Conservation (phyloP, 2,329 filamentous ascomycete genomes). For the Trichothecium sympodiale region DNA sequence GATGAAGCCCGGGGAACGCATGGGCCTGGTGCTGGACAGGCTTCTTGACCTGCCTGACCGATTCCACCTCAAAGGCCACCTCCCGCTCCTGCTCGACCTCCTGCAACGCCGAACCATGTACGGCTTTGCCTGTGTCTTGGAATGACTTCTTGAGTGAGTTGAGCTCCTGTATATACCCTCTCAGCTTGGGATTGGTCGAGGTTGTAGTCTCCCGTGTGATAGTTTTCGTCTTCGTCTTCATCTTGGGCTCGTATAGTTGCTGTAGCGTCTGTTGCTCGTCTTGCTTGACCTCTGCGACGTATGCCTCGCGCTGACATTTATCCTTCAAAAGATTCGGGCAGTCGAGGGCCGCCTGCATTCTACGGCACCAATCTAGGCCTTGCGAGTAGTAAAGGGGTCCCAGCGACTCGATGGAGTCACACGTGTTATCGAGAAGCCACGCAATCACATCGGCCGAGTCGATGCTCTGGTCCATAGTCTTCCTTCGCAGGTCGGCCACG, state of each 20-base stretch:
- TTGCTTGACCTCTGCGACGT: slow-evolving; percentile 23
- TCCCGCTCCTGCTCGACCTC: slow-evolving; percentile 52
- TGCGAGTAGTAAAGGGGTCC: slow-evolving; percentile 48
- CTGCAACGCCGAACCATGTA: slow-evolving; percentile 38
- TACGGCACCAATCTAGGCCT: slow-evolving; percentile 47
- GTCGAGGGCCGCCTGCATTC: slow-evolving; percentile 31
- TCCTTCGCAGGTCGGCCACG: slow-evolving; percentile 33
- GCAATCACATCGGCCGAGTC: slow-evolving; percentile 19
- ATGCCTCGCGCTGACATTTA: too few relatives aligned
- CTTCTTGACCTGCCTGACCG: slow-evolving; percentile 41
- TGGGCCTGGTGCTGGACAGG: slow-evolving; percentile 26
- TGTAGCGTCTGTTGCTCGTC: slow-evolving; percentile 25
- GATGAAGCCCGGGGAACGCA: slow-evolving; percentile 29
- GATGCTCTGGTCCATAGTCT: background rate
- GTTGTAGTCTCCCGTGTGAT: too few relatives aligned
- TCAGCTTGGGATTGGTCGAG: too few relatives aligned
- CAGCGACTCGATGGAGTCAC: slow-evolving; percentile 45
- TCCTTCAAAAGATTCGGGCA: too few relatives aligned
- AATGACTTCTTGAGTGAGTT: too few relatives aligned
- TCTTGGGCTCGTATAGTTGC: background rate
- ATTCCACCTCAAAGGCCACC: slow-evolving; percentile 46
- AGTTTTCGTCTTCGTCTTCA: too few relatives aligned
- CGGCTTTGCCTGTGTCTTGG: slow-evolving; percentile 1
- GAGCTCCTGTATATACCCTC: too few relatives aligned
- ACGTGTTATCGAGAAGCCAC: slow-evolving; percentile 57